phyloP scores from a whole-genome alignment of 805 yeast genomes.

The Wickerhamomyces pijperi region DNA sequence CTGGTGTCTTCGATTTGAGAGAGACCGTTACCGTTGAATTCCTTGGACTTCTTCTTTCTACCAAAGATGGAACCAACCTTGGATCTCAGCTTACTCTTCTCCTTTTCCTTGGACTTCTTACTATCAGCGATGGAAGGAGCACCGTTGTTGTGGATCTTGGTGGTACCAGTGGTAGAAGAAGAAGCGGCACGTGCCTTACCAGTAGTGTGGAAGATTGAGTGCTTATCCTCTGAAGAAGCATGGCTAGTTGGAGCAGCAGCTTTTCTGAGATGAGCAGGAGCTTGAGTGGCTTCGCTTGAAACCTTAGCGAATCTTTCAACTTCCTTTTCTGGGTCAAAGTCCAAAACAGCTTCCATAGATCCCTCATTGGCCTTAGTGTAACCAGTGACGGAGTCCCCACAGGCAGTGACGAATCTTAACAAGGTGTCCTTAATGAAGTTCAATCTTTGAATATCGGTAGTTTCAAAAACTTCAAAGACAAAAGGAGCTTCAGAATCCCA shows the following conservation, averaged over 20 bases:
- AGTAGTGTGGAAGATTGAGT: no score
- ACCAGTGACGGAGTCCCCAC: conserved; percentile 38
- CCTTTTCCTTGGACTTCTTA: conserved; percentile 19
- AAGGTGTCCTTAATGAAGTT: conserved; percentile 54
- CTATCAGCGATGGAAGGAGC: conserved; percentile 7
- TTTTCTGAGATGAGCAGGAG: conserved; percentile 18
- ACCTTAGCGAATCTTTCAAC: conserved; percentile 41
- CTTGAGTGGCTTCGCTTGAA: conserved; percentile 18
- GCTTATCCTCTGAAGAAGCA: background rate
- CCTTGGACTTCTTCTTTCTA: conserved; percentile 39
- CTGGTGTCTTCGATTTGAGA: background rate
- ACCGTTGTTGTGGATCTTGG: conserved; percentile 4
- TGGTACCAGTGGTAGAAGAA: conserved; percentile 13
- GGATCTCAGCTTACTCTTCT: conserved; percentile 40
- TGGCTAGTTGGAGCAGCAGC: conserved; percentile 15
- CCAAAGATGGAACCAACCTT: conserved; percentile 70
- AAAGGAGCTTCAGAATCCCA: conserved; percentile 78
- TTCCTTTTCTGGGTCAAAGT: conserved; percentile 51
- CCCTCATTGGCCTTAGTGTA: conserved; percentile 43
- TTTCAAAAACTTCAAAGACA: conserved; percentile 64
- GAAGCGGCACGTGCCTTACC: conserved; percentile 9
- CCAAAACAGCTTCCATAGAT: conserved; percentile 54
- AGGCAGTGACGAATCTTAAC: conserved; percentile 51
- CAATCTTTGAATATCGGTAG: conserved; percentile 54
- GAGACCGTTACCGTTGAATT: conserved; percentile 10